These are phyloP conservation scores for Aaosphaeria pasadenensis DNA, from an alignment of 2,329 filamentous ascomycete genomes.

Conservation along the genomic window DNA sequence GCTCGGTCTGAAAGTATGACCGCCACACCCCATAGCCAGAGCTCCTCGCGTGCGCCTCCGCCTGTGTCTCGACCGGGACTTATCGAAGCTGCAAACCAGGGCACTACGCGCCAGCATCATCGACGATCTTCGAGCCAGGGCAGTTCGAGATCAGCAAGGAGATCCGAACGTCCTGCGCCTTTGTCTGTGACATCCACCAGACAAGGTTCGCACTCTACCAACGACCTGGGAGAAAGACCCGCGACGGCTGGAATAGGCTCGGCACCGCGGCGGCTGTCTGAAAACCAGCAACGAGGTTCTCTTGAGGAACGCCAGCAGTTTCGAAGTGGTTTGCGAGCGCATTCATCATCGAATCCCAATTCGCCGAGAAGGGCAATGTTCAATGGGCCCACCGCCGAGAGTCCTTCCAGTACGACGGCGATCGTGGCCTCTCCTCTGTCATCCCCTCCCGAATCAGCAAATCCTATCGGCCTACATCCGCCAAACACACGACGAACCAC, in stretches of 20 bases:
- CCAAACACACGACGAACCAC: conserved; percentile 27
- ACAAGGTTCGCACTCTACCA: conserved; percentile 61
- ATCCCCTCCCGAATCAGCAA: conserved; percentile 14
- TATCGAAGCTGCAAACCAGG: conserved; percentile 40
- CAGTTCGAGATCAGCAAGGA: conserved; percentile 38
- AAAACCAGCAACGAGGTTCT: conserved; percentile 44
- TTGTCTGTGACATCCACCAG: conserved; percentile 26
- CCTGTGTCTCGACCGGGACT: conserved; percentile 48
- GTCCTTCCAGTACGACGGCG: conserved; percentile 24
- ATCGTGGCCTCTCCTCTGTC: conserved; percentile 18
- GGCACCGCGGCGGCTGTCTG: conserved; percentile 35
- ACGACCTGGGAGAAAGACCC: conserved; percentile 53
- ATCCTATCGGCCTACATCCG: conserved; percentile 12
- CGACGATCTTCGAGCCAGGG: conserved; percentile 48
- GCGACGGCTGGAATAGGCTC: conserved; percentile 17
- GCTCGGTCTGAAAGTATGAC: conserved; percentile 33
- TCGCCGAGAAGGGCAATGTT: conserved; percentile 28
- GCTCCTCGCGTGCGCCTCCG: conserved; percentile 23
- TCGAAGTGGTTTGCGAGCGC: conserved; percentile 22
- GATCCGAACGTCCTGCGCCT: conserved; percentile 27
- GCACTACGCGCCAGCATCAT: conserved; percentile 23
- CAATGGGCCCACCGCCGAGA: conserved; percentile 18
- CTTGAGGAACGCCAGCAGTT: conserved; percentile 37
- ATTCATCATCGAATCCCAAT: conserved; percentile 23
- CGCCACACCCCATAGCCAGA: conserved; percentile 27